A percentile compares a stretch with the other conserved stretches of the same genome.
phyloP scores from a whole-genome alignment of 192 early-diverging fungal genomes.

The Backusella sp. region DNA sequence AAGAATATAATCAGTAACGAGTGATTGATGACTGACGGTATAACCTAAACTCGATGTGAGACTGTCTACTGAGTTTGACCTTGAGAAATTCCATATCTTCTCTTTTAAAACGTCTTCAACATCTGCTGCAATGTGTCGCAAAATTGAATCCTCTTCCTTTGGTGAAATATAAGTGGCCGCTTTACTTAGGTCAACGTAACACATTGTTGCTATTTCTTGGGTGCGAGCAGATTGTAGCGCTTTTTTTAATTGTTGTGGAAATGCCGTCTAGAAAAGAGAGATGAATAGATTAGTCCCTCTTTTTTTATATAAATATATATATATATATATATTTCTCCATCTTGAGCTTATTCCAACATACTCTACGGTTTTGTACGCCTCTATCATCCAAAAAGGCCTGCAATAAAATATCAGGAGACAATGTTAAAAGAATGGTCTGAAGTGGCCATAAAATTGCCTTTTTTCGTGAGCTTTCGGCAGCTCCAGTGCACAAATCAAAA shows the following conservation, averaged over 20 bases:
- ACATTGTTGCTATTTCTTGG: slow-evolving; percentile 60
- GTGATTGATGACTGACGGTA: slow-evolving; percentile 61
- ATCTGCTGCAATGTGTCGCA: slow-evolving; percentile 60
- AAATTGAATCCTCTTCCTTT: slow-evolving; percentile 51
- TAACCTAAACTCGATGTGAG: slow-evolving; percentile 36
- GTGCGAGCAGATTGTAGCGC: slow-evolving; percentile 49
- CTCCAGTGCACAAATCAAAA: slow-evolving; percentile 66
- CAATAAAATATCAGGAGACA: slow-evolving; percentile 79
- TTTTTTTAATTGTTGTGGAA: slow-evolving; percentile 39
- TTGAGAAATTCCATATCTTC: slow-evolving; percentile 27
- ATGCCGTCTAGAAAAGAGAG: background rate
- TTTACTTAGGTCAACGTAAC: slow-evolving; percentile 71
- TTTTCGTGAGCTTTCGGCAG: slow-evolving; percentile 53
- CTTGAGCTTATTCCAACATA: background rate
- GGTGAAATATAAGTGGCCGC: slow-evolving; percentile 66
- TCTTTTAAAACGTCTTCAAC: slow-evolving; percentile 70
- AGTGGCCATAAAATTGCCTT: slow-evolving; percentile 82
- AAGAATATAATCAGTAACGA: slow-evolving; percentile 69
- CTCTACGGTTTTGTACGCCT: slow-evolving; percentile 24
- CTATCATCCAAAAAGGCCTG: slow-evolving; percentile 56
- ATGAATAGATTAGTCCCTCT: background rate
- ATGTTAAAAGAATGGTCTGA: slow-evolving; percentile 74
- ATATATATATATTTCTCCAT: background rate
- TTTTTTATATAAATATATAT: background rate
- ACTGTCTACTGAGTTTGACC: background rate